phyloP scores from a whole-genome alignment of 2,329 filamentous ascomycete genomes.

The Colletotrichum orchidophilum region DNA sequence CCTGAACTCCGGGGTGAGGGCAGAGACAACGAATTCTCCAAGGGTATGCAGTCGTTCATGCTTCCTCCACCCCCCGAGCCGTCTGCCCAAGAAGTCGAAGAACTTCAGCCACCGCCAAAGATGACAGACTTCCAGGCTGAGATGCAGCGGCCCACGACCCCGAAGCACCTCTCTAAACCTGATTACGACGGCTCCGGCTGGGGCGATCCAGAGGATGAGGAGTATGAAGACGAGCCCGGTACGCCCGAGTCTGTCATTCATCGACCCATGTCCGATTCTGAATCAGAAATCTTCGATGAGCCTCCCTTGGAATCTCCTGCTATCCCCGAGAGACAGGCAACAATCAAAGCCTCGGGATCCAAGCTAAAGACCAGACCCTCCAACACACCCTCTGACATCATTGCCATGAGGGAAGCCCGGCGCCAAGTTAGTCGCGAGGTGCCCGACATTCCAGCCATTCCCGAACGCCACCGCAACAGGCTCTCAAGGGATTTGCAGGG shows the following conservation, averaged over 20 bases:
- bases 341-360: constrained; percentile 87
- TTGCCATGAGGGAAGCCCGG: constrained; percentile 86
- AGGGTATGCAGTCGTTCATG: constrained; percentile 58
- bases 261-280: constrained; percentile 67
- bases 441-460: constrained; percentile 67
- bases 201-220: constrained; percentile 64
- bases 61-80: constrained; percentile 52
- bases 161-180: constrained; percentile 64
- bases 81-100: constrained; percentile 42
- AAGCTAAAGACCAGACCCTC: constrained; percentile 91
- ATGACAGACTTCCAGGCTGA: constrained; percentile 49
- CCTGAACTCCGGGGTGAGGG: constrained; percentile 36
- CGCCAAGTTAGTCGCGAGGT: constrained; percentile 84
- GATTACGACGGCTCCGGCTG: constrained; percentile 72
- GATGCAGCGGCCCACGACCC: constrained; percentile 57
- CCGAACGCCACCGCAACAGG: constrained; percentile 67
- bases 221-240: constrained; percentile 68
- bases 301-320: constrained; percentile 63
- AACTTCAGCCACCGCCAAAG: constrained; percentile 40
- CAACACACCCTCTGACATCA: constrained; percentile 83
- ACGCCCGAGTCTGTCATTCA: constrained; percentile 93
- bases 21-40: constrained; percentile 50
- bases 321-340: constrained; percentile 85
- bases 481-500: constrained; percentile 58
- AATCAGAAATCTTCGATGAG: constrained; percentile 48